phyloP scores from a whole-genome alignment of 1,139 yeast genomes.

The Geotrichum candidum region DNA sequence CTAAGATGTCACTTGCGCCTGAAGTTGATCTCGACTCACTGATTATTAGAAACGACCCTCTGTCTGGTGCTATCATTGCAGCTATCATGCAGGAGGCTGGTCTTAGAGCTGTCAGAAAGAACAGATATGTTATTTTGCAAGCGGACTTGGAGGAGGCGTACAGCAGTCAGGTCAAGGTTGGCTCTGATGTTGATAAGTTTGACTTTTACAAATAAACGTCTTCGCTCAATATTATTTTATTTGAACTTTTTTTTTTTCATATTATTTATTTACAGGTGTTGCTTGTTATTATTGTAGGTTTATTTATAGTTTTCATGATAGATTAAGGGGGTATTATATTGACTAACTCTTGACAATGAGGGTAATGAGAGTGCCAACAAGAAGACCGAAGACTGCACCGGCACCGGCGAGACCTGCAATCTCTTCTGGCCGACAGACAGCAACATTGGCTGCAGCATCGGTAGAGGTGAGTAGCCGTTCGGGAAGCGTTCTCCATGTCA shows the following conservation, averaged over 20 bases:
- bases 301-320: not conserved
- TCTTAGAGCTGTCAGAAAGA: constrained; percentile 93
- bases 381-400: constrained; percentile 16
- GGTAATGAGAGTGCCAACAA: constrained; percentile 15
- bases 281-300: not conserved
- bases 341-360: constrained; percentile 9
- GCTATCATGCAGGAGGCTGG: constrained; percentile 99
- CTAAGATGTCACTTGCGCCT: constrained; percentile 95
- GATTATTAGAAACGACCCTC: constrained; percentile 91
- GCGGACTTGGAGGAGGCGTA: constrained; percentile 97
- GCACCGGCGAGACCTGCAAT: constrained; percentile 16
- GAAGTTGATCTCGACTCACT: constrained; percentile 94
- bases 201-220: constrained; percentile 77
- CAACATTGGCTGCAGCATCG: constrained; percentile 4
- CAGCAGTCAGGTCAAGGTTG: constrained; percentile 91
- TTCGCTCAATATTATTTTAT: not conserved
- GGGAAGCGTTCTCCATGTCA: constrained; percentile 14
- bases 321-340: not conserved
- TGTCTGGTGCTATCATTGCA: constrained; percentile 96
- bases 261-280: not conserved
- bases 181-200: constrained; percentile 92
- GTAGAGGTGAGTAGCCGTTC: constrained; percentile 15
- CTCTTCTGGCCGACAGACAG: constrained; percentile 14
- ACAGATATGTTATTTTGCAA: constrained; percentile 92
- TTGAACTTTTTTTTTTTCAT: not conserved